Evolutionary conservation across 2,329 filamentous ascomycete genomes (phyloP), one percentile per base, ranked within the genome.

Genomic region (Colletotrichum musicola): DNA sequence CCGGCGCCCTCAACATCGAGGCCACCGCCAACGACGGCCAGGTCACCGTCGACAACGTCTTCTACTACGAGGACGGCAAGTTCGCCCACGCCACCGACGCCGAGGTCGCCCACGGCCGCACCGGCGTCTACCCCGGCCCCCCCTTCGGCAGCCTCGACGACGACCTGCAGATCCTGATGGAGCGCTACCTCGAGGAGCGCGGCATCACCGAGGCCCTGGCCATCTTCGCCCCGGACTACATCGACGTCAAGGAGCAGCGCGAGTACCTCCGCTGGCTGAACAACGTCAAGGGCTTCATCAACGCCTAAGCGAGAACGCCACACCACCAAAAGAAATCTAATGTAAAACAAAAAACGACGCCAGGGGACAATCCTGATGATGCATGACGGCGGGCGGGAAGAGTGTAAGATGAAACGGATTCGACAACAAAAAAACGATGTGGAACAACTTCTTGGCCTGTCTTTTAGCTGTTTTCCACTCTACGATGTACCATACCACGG

Each of bases 191-290:
- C 72, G 94, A 97, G 81, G 96, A 98, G 88, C 90, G 96, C 75
- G 96, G 95, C 72, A 89, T 99, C 82, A 94, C 95, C 77, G 90
- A 92, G 75, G 89, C 91, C 68, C 88, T 99, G 75, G 95, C 95
- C 62, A 84, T 95, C 73, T 98, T 98, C 81, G 91, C 97, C 51
- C 94, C 95, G 44, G 95, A 98, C 80, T 99, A 97, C 84, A 95
- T 98, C 77, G 94, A 98, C 79, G 89, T 93, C 83, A 99, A 99
- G 91, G 96, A 99, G 89, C 95, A 98, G 89, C 92, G 90, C 83
- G 96, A 99, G 87, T 99, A 99, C 82, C 84, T 97, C 71, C 84
- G 88, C 73, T 99, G 97, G 96, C 85, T 99, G 80, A 88, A 90
- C 81, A 93, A 92, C 78, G 88, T 98, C 81, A 96, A 95, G 89